Base-by-base conservation (phyloP, 2,329 filamentous ascomycete species). In the Aspergillus latus region DNA sequence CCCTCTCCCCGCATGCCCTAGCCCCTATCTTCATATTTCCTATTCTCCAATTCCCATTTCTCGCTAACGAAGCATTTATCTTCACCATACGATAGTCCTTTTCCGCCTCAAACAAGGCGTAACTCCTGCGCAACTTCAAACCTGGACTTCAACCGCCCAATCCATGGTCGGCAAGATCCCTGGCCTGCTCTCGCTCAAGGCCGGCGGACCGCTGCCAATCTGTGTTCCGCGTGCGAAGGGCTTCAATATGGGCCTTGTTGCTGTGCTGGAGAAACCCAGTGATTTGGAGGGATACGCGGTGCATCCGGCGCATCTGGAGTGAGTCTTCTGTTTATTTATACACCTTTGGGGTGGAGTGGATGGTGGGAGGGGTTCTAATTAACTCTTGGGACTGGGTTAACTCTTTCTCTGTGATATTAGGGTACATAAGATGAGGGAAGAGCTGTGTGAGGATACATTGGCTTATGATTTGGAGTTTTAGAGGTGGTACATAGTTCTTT, bases 271-370 rank as follows among this genome's bases (percentile, higher is more conserved):
- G 59, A 74, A 73, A 42, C 58, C 71, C 2, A 75, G 75, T 36
- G 68, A 78, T 66, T 61, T 80, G 4, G 65, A 68, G 46, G 69
- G 67, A 8, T 80, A 80, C 68, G 76, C 74, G 3, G 64, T 64
- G 44, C 78, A 79, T 68, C 76, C 76, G 44, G 76, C 75, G 29
- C 78, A 80, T 66, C 57, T 74, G 56, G 71, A 74, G 77, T 79
- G 68, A 53, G 74, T 70, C 49, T 43, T 29, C 54, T 15, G 28
- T 49, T 39, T 32, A 32, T 49, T 46, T 45, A 9, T 46, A 26
- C 9, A 21, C 2, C 3, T 16, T 36, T 49, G 11, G 29, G 5
- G 29, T 8, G 2, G 29, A 2, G 8, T 11, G 29, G 39, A 39
- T 13, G 39, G 21, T 21, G 21, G 21, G 21, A 21, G 21, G 21